Conservation (phyloP, 2,329 filamentous ascomycete genomes). For the Gnomoniopsis smithogilvyi region DNA sequence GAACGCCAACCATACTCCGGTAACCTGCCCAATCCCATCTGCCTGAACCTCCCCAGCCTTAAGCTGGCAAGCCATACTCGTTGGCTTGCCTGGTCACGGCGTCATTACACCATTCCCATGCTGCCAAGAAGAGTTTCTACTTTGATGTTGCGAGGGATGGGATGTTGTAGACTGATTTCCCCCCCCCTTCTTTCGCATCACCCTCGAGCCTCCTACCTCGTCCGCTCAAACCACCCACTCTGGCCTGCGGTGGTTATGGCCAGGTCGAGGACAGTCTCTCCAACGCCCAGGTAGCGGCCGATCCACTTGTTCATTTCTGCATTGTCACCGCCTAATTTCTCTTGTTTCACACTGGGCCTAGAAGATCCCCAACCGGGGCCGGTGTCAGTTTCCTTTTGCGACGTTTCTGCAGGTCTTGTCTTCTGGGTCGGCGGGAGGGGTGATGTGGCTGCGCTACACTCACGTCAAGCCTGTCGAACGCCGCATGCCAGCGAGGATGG, state of each 20-base stretch:
- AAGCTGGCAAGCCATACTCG: not conserved
- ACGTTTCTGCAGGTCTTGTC: not conserved
- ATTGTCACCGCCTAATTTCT: constrained; percentile 75
- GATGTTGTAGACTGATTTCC: not conserved
- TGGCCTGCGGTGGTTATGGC: constrained; percentile 87
- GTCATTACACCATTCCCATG: not conserved
- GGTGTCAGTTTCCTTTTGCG: constrained; percentile 37
- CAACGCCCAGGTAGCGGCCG: constrained; percentile 87
- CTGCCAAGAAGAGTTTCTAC: not conserved
- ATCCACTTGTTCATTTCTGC: constrained; percentile 85
- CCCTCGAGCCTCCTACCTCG: constrained; percentile 51
- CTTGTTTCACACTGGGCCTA: constrained; percentile 80
- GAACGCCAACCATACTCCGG: constrained; percentile 2
- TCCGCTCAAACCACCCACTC: constrained; percentile 88
- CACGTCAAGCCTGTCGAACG: constrained; percentile 97
- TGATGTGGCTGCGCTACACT: constrained; percentile 41
- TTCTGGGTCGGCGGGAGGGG: constrained; percentile 4
- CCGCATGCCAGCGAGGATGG: constrained; percentile 95
- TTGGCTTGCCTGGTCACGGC: too few species aligned
- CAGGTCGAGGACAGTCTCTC: constrained; percentile 98
- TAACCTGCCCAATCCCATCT: not conserved
- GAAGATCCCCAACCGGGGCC: constrained; percentile 37
- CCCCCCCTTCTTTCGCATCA: not conserved
- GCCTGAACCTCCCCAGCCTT: not conserved
- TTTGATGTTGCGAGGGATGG: not conserved